phyloP scores from a whole-genome alignment of 192 early-diverging fungal species.

The Entomortierella chlamydospora region DNA sequence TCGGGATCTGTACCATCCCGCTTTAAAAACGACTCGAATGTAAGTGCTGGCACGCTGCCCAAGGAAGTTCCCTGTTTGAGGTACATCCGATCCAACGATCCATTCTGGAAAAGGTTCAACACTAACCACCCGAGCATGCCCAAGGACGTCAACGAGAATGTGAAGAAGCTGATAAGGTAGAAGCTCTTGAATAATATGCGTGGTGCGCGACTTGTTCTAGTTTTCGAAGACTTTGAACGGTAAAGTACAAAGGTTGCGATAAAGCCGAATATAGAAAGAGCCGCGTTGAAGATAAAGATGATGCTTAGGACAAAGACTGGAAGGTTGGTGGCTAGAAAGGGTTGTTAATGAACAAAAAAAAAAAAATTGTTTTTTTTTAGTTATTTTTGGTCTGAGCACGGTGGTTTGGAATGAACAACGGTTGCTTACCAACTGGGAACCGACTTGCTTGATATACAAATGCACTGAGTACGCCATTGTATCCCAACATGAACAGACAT shows the following conservation, averaged over 20 bases:
- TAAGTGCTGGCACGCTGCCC: background rate
- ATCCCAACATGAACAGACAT: constrained; percentile 16
- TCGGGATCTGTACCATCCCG: constrained; percentile 4
- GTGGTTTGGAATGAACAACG: too few relatives aligned
- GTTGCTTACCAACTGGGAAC: constrained; percentile 15
- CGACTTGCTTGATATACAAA: constrained; percentile 41
- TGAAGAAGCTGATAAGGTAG: constrained; percentile 3
- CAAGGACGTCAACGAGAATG: background rate
- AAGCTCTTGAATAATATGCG: constrained; percentile 10
- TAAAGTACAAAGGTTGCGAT: background rate
- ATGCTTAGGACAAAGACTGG: constrained; percentile 20
- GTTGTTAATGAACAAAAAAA: background rate
- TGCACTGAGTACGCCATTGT: constrained; percentile 18
- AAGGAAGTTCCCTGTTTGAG: background rate
- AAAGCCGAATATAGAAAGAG: constrained; percentile 11
- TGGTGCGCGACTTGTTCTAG: background rate
- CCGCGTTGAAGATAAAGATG: background rate
- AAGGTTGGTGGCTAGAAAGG: background rate
- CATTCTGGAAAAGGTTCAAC: constrained; percentile 29
- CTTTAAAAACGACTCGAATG: constrained; percentile 23
- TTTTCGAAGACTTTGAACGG: background rate
- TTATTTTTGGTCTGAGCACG: too few relatives aligned
- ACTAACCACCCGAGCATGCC: constrained; percentile 29
- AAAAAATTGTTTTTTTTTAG: background rate
- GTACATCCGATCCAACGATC: constrained; percentile 17